Evolutionary conservation across 805 yeast species (phyloP), one percentile per base, ranked within the genome.

Genomic region (Metschnikowia sp.): DNA sequence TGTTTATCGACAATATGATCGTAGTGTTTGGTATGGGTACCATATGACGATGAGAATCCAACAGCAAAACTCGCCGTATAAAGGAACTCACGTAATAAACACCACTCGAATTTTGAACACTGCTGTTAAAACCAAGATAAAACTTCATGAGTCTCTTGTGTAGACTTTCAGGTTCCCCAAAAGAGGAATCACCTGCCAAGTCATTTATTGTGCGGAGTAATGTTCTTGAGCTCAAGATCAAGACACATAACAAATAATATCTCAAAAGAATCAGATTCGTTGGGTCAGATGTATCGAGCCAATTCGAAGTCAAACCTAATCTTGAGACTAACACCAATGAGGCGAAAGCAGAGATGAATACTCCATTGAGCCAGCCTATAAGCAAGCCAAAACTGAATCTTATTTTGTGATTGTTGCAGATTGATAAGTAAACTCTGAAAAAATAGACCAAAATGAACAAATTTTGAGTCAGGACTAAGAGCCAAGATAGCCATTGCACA

Each of bases 371-470:
- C 76, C 76, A 72, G 3, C 73, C 75, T 19, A 62, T 37, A 10
- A 72, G 30, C 18, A 72, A 54, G 0, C 76, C 76, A 9, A 66
- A 36, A 44, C 55, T 64, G 3, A 73, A 68, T 29, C 71, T 53
- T 10, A 72, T 58, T 40, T 64, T 65, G 45, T 66, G 70, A 36
- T 58, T 58, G 42, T 71, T 71, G 35, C 69, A 59, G 11, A 70
- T 53, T 11, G 69, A 54, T 26, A 69, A 47, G 52, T 62, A 66
- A 9, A 64, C 40, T 42, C 56, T 60, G 13, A 60, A 39, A 34
- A 26, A 59, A 11, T 18, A 60, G 8, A 47, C 48, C 28, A 52
- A 30, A 11, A 52, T 36, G 40, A 42, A 28, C 42, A 45, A 8
- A 44, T 13, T 15, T 13, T 45, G 47, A 6, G 26, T 31, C 36